Evolutionary conservation across 345 rosid species (phyloP), one percentile per base, ranked within the genome.

Genomic region (Citrus trifoliata): DNA sequence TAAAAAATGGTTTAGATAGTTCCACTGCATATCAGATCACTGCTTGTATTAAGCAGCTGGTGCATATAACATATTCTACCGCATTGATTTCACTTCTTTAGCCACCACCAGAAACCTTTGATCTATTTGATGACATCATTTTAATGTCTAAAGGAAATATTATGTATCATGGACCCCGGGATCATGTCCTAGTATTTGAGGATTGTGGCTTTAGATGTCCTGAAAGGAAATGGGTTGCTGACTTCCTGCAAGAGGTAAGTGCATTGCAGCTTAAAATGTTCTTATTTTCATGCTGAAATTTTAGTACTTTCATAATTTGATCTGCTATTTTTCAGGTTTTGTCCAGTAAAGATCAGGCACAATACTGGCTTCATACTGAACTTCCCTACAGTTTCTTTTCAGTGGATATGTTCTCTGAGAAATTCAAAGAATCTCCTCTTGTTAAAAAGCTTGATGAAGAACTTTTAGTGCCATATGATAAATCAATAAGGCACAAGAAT

Each of bases 1-100:
- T 88, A 59, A 85, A 88, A 22, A 88, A 88, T 6, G 91, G 89
- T 27, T 76, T 88, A 27, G 91, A 88, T 77, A 85, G 88, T 48
- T 83, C 88, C 18, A 88, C 91, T 0, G 81, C 88, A 5, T 88
- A 79, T 81, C 89, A 88, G 68, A 85, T 85, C 21, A 56, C 83
- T 61, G 78, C 83, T 66, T 88, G 78, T 80, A 65, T 88, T 83
- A 80, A 82, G 76, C 86, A 87, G 67, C 80, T 85, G 84, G 88
- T 79, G 33, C 91, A 87, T 78, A 83, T 85, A 68, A 76, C 84
- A 83, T 85, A 87, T 73, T 77, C 80, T 18, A 82, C 86, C 10
- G 83, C 83, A 83, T 79, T 87, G 59, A 82, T 87, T 68, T 83
- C 88, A 48, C 88, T 88, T 74, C 79, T 87, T 58, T 89, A 88